Base-by-base conservation (phyloP, 202 grass and related monocot genomes). In the Eragrostis tef region DNA sequence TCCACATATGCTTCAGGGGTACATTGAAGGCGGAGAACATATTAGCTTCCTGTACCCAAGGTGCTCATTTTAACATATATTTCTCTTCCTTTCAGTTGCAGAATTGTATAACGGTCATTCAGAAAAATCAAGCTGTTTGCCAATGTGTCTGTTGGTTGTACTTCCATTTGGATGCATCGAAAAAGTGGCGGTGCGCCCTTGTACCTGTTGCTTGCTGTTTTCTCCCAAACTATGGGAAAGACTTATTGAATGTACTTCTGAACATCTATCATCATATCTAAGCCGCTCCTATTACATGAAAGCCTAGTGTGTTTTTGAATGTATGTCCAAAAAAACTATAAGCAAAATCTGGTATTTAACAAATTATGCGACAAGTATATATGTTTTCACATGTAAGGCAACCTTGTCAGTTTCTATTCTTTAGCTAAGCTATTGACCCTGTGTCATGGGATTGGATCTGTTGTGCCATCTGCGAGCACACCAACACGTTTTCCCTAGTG, bases 31-130 rank as follows among this genome's bases (percentile, higher is more conserved):
- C 67, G 92, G 77, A 68, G 95, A 93, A 54, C 90, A 94, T 7
- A 88, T 82, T 89, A 90, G 89, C 75, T 98, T 98, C 77, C 85
- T 98, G 60, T 98, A 98, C 79, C 95, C 95, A 45, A 98, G 92
- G 95, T 98, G 45, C 77, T 68, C 54, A 71, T 51, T 79, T 54
- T 71, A 49, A 85, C 72, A 49, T 49, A 29, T 14, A 24, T 52
- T 74, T 80, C 2, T 70, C 21, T 82, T 73, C 64, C 13, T 6
- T 77, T 56, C 65, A 63, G n/a, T 57, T 83, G 21, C 47, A 10
- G 57, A 48, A 60, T 20, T 31, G 44, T 27, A 63, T 84, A 26
- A 6, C 39, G 27, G 31, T 3, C 49, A 61, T 73, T 69, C 13
- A 39, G 48, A 34, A 31, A 31, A 12, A 11, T 29, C 22, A 43